Evolutionary conservation across 2,329 filamentous ascomycete genomes (phyloP).

Genomic region (Penicillium psychrosexuale): DNA sequence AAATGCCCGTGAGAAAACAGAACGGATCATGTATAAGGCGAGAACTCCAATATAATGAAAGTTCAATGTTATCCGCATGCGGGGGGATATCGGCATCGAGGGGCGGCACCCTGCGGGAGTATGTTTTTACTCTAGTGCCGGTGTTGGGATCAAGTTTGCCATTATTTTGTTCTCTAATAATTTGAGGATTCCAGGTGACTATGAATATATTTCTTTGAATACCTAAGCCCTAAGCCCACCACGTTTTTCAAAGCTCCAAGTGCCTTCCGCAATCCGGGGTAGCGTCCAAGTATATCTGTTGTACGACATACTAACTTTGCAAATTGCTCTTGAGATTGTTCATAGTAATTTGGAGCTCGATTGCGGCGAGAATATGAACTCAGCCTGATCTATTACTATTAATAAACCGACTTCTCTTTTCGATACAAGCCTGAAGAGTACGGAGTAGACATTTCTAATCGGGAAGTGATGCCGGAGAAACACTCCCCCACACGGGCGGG

Average conservation of each 20-base stretch:
- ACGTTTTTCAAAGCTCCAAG: not conserved
- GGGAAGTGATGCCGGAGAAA: conserved; percentile 1
- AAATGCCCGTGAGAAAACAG: conserved; percentile 4
- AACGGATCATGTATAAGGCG: conserved; percentile 15
- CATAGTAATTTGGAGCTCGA: not conserved
- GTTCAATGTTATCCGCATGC: conserved; percentile 11
- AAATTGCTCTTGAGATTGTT: not conserved
- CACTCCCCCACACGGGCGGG: conserved; percentile 3
- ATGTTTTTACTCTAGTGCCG: conserved; percentile 2
- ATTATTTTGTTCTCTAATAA: not conserved
- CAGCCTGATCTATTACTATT: not conserved
- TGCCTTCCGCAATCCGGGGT: not conserved
- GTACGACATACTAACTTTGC: not conserved
- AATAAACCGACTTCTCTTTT: not conserved
- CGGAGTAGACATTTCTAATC: not conserved
- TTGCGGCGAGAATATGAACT: not conserved
- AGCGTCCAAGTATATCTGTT: not conserved
- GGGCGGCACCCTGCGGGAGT: conserved; percentile 17
- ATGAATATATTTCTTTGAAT: not conserved
- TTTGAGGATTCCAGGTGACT: not conserved
- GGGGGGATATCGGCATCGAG: conserved; percentile 19
- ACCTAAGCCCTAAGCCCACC: not conserved
- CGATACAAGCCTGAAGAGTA: not conserved
- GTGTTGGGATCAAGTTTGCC: not conserved
- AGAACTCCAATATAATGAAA: conserved; percentile 13